A percentile compares a stretch with the other conserved stretches of the same genome.
Evolutionary conservation across 2,329 filamentous ascomycete genomes (phyloP).

Genomic region (Macrophomina pseudophaseolina): DNA sequence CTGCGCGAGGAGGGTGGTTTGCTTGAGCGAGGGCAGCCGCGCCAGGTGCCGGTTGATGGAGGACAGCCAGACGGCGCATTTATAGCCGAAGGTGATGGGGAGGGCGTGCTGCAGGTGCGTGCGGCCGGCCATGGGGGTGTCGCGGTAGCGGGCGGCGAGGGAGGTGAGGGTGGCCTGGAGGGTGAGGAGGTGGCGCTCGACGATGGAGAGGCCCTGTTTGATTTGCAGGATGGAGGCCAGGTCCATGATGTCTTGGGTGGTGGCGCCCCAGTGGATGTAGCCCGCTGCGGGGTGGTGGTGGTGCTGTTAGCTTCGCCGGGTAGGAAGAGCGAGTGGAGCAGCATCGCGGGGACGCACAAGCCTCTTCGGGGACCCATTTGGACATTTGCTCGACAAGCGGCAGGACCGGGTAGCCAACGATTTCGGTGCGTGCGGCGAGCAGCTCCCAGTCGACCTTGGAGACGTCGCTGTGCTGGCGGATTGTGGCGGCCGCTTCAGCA

Average conservation of each 20-base stretch:
- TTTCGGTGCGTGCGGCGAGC: conserved; percentile 54
- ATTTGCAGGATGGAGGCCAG: conserved; percentile 60
- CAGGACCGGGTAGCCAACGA: conserved; percentile 61
- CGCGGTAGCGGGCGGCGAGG: conserved; percentile 53
- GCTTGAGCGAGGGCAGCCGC: conserved; percentile 53
- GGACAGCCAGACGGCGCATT: conserved; percentile 61
- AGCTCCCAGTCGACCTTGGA: conserved; percentile 51
- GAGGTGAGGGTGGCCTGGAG: conserved; percentile 51
- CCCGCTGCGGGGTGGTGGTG: conserved; percentile 38
- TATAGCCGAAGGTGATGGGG: conserved; percentile 63
- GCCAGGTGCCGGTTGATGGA: conserved; percentile 56
- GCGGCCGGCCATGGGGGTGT: conserved; percentile 62
- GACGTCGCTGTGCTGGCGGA: conserved; percentile 41
- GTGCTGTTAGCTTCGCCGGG: conserved; percentile 31
- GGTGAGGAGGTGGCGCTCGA: conserved; percentile 52
- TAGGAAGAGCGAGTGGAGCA: not conserved
- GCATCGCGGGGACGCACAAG: conserved; percentile 30
- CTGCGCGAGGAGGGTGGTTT: conserved; percentile 57
- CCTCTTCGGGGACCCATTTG: conserved; percentile 42
- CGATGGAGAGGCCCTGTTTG: conserved; percentile 55
- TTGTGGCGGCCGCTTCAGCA: conserved; percentile 37
- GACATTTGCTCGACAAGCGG: conserved; percentile 57
- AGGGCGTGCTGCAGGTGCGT: conserved; percentile 64
- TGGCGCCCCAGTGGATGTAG: conserved; percentile 65
- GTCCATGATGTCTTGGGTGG: conserved; percentile 66